Evolutionary conservation across 257 asterid genomes (phyloP), one percentile per base, ranked within the genome.

Genomic region (Jacaranda mimosifolia): DNA sequence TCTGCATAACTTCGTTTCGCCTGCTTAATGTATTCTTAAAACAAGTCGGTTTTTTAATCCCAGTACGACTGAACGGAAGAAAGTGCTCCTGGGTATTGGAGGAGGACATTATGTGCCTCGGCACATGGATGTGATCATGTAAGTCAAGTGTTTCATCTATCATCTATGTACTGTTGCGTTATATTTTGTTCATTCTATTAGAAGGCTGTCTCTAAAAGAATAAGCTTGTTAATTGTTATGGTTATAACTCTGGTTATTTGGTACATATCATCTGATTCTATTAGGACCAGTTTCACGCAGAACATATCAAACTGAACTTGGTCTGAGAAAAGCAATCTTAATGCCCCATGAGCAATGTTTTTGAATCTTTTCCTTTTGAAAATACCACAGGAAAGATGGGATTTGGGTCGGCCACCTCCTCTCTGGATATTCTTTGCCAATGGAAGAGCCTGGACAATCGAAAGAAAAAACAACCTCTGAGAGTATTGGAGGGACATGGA

Each of bases 71-170:
- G 93, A 82, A 67, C 84, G 53, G 83, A 91, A 88, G 68, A 95
- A 89, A 73, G 94, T 95, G 80, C 88, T 95, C 74, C 92, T 95
- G 49, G 99, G 99, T 64, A 79, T 95, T 38, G 99, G 99, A 81
- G 99, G 99, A 75, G 99, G 99, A 21, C 99, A 95, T 80, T 95
- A 95, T 85, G 99, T 91, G 40, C 98, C 99, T 9, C 88, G 99
- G 18, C 98, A 95, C 81, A 90, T 89, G 96, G 99, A 95, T 79
- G 77, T 95, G 49, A 82, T 95, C 72, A 77, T 64, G 99, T 93
- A 86, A 93, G 97, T 86, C 64, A 32, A n/a, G 40, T 56, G 26
- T 57, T 69, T 68, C 59, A 10, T 53, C 32, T 55, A 5, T 68
- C 59, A 10, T 53, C 32, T 55, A 5, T 55, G 62, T 32, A 38